Conservation (phyloP, 2,329 filamentous ascomycete species). For the Pestalotiopsis fici region DNA sequence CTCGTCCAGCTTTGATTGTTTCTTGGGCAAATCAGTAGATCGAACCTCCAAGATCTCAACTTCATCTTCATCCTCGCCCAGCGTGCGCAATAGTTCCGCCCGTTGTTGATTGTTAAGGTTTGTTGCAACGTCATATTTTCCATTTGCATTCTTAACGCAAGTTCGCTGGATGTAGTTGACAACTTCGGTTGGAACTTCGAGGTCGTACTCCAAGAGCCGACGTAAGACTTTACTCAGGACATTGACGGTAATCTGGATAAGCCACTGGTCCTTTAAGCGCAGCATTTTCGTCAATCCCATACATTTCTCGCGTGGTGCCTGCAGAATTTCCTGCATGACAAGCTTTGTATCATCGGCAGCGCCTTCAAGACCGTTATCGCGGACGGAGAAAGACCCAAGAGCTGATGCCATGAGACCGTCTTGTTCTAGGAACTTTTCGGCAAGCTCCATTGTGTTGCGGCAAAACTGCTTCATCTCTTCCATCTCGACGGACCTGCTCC, state of each 20-base stretch:
- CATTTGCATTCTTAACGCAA: constrained; percentile 60
- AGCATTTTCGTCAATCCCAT: constrained; percentile 85
- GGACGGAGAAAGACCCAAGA: constrained; percentile 38
- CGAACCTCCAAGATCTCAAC: constrained; percentile 48
- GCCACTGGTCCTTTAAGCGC: constrained; percentile 82
- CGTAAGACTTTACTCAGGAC: constrained; percentile 83
- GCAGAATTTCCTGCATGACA: constrained; percentile 53
- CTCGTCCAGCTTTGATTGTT: constrained; percentile 61
- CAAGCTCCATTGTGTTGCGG: constrained; percentile 92
- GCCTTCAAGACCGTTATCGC: constrained; percentile 25
- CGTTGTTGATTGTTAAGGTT: constrained; percentile 83
- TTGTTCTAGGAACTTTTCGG: constrained; percentile 80
- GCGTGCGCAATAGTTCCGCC: constrained; percentile 72
- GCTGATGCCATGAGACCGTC: constrained; percentile 82
- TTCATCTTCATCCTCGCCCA: constrained; percentile 57
- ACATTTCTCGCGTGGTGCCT: constrained; percentile 61
- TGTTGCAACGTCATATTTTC: constrained; percentile 66
- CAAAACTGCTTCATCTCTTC: constrained; percentile 87
- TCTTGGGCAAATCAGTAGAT: constrained; percentile 43
- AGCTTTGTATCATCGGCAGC: constrained; percentile 26
- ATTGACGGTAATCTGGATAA: constrained; percentile 79
- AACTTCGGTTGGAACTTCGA: constrained; percentile 66
- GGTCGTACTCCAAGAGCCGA: constrained; percentile 74
- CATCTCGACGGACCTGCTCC: constrained; percentile 78
- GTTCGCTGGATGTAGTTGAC: constrained; percentile 66